Evolutionary conservation across 2,329 filamentous ascomycete genomes (phyloP), one percentile per base, ranked within the genome.

Genomic region (Metarhizium rileyi): DNA sequence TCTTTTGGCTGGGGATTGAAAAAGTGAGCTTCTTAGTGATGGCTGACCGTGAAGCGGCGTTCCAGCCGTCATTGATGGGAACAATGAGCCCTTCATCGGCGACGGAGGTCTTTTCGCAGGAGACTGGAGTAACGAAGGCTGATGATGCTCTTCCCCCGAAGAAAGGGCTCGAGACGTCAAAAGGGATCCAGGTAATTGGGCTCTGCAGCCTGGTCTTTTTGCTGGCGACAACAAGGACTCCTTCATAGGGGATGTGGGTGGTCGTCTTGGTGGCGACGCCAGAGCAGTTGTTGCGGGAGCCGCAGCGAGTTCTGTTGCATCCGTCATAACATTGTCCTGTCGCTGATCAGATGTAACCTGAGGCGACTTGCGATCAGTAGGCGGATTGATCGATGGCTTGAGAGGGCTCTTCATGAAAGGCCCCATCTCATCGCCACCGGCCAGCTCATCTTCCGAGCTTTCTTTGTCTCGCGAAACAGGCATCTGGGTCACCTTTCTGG

Each of bases 401-500:
- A 78, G 62, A 1, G 79, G 78, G 51, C 72, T 77, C 64, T 75
- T 79, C 64, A 71, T 72, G 61, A 81, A 64, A n/a, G 1, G 75
- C 69, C 58, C 73, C 75, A 42, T 76, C 66, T 5, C 74, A 74
- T 48, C 2, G 70, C 70, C 56, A 73, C 71, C 71, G 26, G 75
- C 75, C 33, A 83, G 72, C 61, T 83, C 79, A 58, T 84, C 80
- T 46, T 83, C 80, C 14, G 79, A 81, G 45, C 62, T 59, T 27
- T 70, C 69, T 26, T 61, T 58, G 47, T 77, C 75, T 55, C 66
- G 64, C 59, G 60, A 69, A 52, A 70, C 56, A 46, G 72, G 68
- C 56, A 83, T 68, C 66, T 82, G 77, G 38, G 77, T 78, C 56
- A 78, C 73, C 71, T 84, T 84, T 70, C 78, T 83, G 66, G 79